Evolutionary conservation across 225 moss, liverwort and hornwort species (phyloP).

Genomic region (Marchantia polymorpha): DNA sequence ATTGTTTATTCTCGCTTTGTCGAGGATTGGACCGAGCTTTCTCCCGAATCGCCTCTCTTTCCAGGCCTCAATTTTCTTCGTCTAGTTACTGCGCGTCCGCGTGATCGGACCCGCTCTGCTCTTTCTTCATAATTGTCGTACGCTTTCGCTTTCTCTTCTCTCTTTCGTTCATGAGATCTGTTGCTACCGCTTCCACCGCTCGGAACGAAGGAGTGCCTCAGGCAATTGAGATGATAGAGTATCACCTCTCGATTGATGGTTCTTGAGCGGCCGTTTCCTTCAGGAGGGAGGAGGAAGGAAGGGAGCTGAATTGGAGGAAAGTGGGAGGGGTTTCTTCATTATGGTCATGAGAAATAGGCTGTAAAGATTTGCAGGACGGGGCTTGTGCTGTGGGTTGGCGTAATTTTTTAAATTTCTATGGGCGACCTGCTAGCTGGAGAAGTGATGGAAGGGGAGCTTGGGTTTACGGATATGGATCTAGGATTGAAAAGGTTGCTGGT

Average conservation of each 20-base stretch:
- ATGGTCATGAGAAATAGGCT: background rate
- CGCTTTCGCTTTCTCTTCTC: background rate
- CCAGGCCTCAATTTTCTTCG: no score
- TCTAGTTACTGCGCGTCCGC: no score
- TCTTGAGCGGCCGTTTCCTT: background rate
- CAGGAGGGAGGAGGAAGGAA: no score
- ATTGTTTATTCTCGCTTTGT: background rate
- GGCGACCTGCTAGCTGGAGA: no score
- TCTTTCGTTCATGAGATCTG: background rate
- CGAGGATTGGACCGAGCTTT: no score
- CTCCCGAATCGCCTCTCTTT: no score
- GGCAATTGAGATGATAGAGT: background rate
- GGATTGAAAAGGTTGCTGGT: conserved; percentile 51
- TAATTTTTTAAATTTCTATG: background rate
- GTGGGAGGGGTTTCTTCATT: background rate
- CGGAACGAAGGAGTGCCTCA: background rate
- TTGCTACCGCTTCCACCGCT: background rate
- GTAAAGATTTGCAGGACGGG: background rate
- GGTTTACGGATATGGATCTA: conserved; percentile 36
- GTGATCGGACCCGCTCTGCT: no score
- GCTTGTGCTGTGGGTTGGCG: background rate
- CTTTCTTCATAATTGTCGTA: background rate
- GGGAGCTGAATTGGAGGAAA: background rate
- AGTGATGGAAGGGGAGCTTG: conserved; percentile 34
- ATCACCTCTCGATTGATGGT: background rate